Conservation (phyloP, 78 protist genomes). For the Cavenderia fasciculata region DNA sequence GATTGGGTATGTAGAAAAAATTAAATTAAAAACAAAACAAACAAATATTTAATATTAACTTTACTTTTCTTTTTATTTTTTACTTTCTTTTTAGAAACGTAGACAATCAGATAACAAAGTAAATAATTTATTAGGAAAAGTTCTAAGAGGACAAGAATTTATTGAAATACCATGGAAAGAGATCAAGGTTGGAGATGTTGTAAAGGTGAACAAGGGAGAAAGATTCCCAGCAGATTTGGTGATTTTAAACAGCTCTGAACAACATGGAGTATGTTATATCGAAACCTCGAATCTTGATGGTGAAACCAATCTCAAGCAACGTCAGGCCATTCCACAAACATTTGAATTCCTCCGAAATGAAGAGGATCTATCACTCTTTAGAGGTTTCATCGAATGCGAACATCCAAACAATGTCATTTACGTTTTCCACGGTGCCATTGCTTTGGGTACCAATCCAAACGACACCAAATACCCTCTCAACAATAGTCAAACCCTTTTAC, state of each 20-base stretch:
- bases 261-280: slow-evolving; percentile 90
- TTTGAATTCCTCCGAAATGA: slow-evolving; percentile 57
- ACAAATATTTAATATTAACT: too few species aligned
- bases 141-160: slow-evolving; percentile 31
- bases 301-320: slow-evolving; percentile 71
- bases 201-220: slow-evolving; percentile 63
- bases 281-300: slow-evolving; percentile 97
- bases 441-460: slow-evolving; percentile 19
- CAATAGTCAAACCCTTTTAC: slow-evolving; percentile 42
- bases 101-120: slow-evolving; percentile 60
- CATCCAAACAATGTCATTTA: slow-evolving; percentile 86
- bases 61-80: not conserved
- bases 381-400: slow-evolving; percentile 83
- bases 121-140: slow-evolving; percentile 46
- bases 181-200: slow-evolving; percentile 69
- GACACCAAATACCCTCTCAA: slow-evolving; percentile 59
- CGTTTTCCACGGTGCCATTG: slow-evolving; percentile 80
- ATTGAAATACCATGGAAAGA: slow-evolving; percentile 41
- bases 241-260: slow-evolving; percentile 72
- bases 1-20: slow-evolving; percentile 80
- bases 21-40: not conserved
- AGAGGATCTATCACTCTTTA: slow-evolving; percentile 53
- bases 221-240: slow-evolving; percentile 94
- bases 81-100: slow-evolving; percentile 49
- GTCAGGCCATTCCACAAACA: slow-evolving; percentile 59